Conservation (phyloP, 2,329 filamentous ascomycete species). For the Pseudogymnoascus sp. region DNA sequence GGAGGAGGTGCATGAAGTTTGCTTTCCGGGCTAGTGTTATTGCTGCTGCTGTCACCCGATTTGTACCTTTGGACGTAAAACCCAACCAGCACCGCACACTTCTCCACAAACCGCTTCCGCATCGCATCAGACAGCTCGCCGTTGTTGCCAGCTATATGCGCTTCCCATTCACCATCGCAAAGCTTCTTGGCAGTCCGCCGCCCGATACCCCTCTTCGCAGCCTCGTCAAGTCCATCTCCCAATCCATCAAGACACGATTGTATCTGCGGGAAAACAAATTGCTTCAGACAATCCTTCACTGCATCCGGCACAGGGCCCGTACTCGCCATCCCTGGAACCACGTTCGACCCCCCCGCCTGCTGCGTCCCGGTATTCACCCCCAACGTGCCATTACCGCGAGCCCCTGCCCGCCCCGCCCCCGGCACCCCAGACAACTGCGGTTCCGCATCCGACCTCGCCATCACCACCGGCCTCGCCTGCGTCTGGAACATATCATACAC, state of each 20-base stretch:
- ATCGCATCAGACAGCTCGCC: background rate
- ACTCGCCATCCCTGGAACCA: too few species aligned
- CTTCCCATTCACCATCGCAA: background rate
- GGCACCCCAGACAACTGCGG: background rate
- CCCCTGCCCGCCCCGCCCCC: background rate
- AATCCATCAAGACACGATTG: background rate
- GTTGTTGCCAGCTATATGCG: background rate
- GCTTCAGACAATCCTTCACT: too few species aligned
- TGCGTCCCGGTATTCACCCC: background rate
- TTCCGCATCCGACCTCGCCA: background rate
- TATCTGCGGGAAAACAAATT: background rate
- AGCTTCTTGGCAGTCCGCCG: background rate
- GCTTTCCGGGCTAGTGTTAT: background rate
- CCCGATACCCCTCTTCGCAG: background rate
- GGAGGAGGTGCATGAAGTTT: background rate
- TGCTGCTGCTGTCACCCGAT: background rate
- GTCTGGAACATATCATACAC: background rate
- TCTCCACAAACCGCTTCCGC: background rate
- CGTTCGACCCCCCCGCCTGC: background rate
- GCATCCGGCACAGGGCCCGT: background rate
- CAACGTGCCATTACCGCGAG: background rate
- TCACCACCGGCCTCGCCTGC: background rate
- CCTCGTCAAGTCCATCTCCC: background rate
- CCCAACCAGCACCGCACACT: background rate
- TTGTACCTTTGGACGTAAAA: background rate